Conservation (phyloP, 345 rosid species). For the Linum usitatissimum region DNA sequence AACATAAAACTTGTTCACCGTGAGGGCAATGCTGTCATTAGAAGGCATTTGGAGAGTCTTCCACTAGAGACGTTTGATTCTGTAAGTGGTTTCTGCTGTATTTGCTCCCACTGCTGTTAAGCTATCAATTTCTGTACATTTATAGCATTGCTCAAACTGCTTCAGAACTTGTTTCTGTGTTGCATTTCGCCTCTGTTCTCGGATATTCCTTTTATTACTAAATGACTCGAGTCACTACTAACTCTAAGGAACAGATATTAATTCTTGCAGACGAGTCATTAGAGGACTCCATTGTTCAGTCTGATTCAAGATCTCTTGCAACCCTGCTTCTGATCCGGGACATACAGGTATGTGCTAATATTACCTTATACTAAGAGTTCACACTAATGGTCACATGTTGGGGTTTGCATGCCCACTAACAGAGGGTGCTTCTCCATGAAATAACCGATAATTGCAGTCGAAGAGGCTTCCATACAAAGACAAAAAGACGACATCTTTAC, state of each 20-base stretch:
- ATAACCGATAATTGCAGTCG: constrained; percentile 36
- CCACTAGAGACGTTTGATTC: constrained; percentile 94
- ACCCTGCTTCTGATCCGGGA: constrained; percentile 94
- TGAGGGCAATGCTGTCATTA: constrained; percentile 77
- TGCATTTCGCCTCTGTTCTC: neutral
- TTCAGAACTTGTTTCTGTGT: neutral
- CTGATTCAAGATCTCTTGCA: constrained; percentile 88
- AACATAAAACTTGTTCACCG: constrained; percentile 75
- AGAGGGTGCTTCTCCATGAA: constrained; percentile 5
- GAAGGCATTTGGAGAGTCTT: constrained; percentile 70
- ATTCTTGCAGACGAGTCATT: constrained; percentile 96
- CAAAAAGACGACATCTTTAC: constrained; percentile 31
- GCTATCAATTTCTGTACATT: neutral
- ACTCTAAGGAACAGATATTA: constrained; percentile 67
- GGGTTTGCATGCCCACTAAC: constrained; percentile 2
- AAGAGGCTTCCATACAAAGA: constrained; percentile 72
- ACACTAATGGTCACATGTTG: neutral
- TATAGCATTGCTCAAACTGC: too few relatives aligned
- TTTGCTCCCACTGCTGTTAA: neutral
- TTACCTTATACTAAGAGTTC: neutral
- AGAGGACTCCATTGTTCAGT: constrained; percentile 87
- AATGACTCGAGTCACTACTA: constrained; percentile 23
- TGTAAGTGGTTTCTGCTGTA: constrained; percentile 38
- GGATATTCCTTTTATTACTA: neutral
- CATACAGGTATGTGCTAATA: constrained; percentile 51